Base-by-base conservation (phyloP, 371 early-diverging fungal species). In the Rhizopus arrhizus region DNA sequence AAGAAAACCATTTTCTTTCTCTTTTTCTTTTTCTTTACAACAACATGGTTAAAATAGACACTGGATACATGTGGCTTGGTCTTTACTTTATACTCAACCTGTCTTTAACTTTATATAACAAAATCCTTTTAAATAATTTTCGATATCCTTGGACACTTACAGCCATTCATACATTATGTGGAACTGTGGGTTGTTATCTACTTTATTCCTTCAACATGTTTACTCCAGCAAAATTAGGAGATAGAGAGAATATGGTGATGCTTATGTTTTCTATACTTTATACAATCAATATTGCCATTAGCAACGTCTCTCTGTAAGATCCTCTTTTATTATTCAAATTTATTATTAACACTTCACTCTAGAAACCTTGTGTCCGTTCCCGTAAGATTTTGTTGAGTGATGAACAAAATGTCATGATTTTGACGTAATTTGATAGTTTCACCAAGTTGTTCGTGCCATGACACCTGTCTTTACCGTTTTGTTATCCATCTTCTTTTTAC, bases 81-180 rank as follows among this genome's bases (percentile, higher is more conserved):
- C 60, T 85, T 53, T 95, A 95, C 73, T 91, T 95, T 70, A 41
- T 82, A 49, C 77, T 90, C 66, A 93, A 92, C 75, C 85, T 95
- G 38, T 73, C 86, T 34, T 77, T 95, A 40, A 94, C 95, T 0
- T 78, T 95, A 34, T 91, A 91, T 74, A 93, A 91, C 83, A 95
- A 95, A 76, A 82, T 86, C 53, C 84, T 95, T 46, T 68, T 86
- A 38, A 83, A 86, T 60, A 64, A 78, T 15, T 95, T 94, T 70
- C 79, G 81, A 22, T 93, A 85, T 68, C 95, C 95, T 9, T 95
- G 94, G 93, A 85, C 90, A 29, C 75, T 95, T 13, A 95, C 95
- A 0, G 91, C 91, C 5, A 82, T 92, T 55, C 95, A 95, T 62
- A 87, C 90, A n/a, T 63, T 91, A 31, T 84, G 87, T 56, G 84